phyloP scores from a whole-genome alignment of 2,329 filamentous ascomycete species.

The Beauveria varroae region DNA sequence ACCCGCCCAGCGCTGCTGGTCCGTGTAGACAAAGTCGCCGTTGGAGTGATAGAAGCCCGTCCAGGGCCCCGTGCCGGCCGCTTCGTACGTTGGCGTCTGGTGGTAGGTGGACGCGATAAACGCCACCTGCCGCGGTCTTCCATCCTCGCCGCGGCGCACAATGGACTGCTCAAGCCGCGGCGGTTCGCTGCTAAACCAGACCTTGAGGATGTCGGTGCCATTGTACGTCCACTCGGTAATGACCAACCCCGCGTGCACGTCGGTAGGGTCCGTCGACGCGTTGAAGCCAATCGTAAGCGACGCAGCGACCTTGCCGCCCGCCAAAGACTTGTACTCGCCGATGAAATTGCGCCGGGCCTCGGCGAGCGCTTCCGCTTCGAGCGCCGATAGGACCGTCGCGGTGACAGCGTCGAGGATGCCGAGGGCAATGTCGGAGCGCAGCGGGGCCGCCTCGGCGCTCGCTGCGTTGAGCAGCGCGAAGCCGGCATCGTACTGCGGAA shows the following conservation, averaged over 20 bases:
- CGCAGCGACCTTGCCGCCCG: slow-evolving; percentile 4
- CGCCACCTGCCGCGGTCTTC: not conserved
- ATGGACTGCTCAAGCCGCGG: slow-evolving; percentile 5
- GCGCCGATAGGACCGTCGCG: slow-evolving; percentile 7
- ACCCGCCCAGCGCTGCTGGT: not conserved
- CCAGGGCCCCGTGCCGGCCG: not conserved
- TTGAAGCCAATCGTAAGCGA: slow-evolving; percentile 13
- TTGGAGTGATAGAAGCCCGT: not conserved
- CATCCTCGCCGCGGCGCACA: not conserved
- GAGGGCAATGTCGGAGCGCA: not conserved
- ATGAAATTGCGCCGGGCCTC: slow-evolving; percentile 13
- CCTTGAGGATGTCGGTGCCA: slow-evolving; percentile 12
- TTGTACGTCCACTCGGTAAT: slow-evolving; percentile 14
- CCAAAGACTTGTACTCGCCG: slow-evolving; percentile 12
- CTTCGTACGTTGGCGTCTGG: not conserved
- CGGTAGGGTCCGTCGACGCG: slow-evolving; percentile 1
- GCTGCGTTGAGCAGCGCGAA: slow-evolving; percentile 31
- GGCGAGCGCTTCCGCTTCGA: slow-evolving; percentile 9
- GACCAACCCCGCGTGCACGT: slow-evolving; percentile 6
- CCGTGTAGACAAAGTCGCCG: not conserved
- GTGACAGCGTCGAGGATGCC: slow-evolving; percentile 12
- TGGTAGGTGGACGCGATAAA: not conserved
- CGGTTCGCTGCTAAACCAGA: not conserved
- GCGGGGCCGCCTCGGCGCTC: slow-evolving; percentile 9
- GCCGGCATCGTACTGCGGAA: slow-evolving; percentile 36